Evolutionary conservation across 1,284 basidiomycete species (phyloP), one percentile per base, ranked within the genome.

Genomic region (Irpex sp.): DNA sequence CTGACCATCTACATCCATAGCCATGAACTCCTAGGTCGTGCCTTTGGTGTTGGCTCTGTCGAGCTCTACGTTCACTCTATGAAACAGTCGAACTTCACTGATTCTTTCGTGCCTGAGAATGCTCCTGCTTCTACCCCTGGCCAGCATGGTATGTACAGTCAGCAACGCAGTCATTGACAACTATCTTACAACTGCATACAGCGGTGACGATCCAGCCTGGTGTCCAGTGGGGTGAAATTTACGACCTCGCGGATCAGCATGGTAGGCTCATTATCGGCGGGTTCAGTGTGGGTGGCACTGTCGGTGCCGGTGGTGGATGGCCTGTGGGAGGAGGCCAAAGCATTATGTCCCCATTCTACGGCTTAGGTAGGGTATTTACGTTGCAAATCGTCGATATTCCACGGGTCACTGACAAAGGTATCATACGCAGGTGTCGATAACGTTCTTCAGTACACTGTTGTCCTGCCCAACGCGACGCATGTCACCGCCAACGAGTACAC

Each of bases 251-350:
- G 4, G 49, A 52, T 52, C 49, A 52, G 49, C 49, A 52, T 26
- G 21, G 19, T 13, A 13, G 49, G n/a, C 21, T 26, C 4, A 52
- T 52, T 26, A 17, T 26, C 21, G 49, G 49, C 1, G 49, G 49
- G 1, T 52, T 52, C 21, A 52, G 49, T 21, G 49, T 52, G 13
- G 49, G 49, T 52, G 49, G 49, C 21, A 52, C 49, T 21, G 49
- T 52, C n/a, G 49, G 49, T 26, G 49, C 49, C 19, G 49, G n/a
- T 19, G 49, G 17, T 52, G 49, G 49, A 52, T 52, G 49, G 49
- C 49, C 49, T 26, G 49, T 52, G 8, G 83, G 83, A n/a, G 83
- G 83, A 13, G 83, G 83, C 1, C 82, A 84, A 65, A 75, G 80
- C 26, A 71, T 79, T 15, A 67, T 82, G 5, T 73, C 73, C 3